Evolutionary conservation across 495 filamentous ascomycete genomes (phyloP).

Genomic region (Daldinia bambusicola): DNA sequence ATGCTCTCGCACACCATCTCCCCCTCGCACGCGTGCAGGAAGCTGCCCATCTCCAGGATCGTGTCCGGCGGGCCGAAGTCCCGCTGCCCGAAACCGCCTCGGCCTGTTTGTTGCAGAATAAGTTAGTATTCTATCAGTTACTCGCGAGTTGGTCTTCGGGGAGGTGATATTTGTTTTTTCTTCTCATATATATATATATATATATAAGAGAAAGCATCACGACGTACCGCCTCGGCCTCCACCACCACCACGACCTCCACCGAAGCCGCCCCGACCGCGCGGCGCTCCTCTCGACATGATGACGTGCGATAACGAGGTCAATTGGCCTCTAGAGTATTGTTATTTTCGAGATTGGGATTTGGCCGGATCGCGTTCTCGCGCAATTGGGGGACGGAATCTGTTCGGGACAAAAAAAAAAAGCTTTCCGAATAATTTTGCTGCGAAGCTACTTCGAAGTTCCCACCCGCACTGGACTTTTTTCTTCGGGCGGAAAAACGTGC

Average conservation of each 20-base stretch:
- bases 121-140: no score
- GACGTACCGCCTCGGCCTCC: conserved; percentile 40
- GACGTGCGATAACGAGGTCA: conserved; percentile 22
- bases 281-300: conserved; percentile 51
- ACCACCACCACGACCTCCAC: conserved; percentile 43
- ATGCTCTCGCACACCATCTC: conserved; percentile 94
- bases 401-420: neutral
- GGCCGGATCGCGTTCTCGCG: neutral
- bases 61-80: conserved; percentile 64
- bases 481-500: conserved; percentile 29
- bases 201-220: neutral
- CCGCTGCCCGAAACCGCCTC: conserved; percentile 63
- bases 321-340: conserved; percentile 11
- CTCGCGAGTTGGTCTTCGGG: neutral
- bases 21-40: conserved; percentile 93
- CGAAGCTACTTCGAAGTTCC: conserved; percentile 1
- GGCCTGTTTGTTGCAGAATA: conserved; percentile 48
- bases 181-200: neutral
- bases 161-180: no score
- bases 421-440: conserved; percentile 6
- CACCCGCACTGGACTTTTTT: conserved; percentile 16
- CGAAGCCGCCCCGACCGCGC: conserved; percentile 50
- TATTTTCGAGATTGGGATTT: neutral
- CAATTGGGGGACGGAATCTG: no score
- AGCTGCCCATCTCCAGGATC: conserved; percentile 84